These are phyloP conservation scores for Pythium oligandrum DNA, from an alignment of 352 stramenopile genomes.

Conservation along the genomic window DNA sequence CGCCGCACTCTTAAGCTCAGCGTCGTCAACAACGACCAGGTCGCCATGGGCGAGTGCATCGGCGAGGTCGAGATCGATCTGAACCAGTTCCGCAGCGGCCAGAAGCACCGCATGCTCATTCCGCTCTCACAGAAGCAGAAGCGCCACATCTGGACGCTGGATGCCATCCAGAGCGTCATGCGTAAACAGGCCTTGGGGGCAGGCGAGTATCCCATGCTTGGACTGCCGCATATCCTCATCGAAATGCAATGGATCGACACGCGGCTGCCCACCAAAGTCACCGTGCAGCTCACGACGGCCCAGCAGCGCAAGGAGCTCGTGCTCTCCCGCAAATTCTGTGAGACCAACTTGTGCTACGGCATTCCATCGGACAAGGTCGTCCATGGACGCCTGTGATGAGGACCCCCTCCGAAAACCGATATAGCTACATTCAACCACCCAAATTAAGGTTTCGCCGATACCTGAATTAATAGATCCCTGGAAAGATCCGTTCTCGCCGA, in stretches of 20 bases:
- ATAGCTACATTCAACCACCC: no score
- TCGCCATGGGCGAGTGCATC: slow-evolving; percentile 44
- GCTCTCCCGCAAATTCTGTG: slow-evolving; percentile 22
- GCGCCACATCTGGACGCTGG: slow-evolving; percentile 39
- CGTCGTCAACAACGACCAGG: slow-evolving; percentile 53
- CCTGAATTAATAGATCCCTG: no score
- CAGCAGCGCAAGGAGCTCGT: slow-evolving; percentile 8
- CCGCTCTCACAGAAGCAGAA: slow-evolving; percentile 32
- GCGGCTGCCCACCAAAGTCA: slow-evolving; percentile 43
- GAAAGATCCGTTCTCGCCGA: no score
- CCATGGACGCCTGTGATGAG: not conserved
- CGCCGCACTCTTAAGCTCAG: slow-evolving; percentile 36
- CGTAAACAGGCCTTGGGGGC: slow-evolving; percentile 36
- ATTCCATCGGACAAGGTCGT: slow-evolving; percentile 11
- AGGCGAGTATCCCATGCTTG: slow-evolving; percentile 35
- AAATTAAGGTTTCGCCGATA: no score
- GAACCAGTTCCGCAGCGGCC: slow-evolving; percentile 27
- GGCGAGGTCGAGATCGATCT: slow-evolving; percentile 49
- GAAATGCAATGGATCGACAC: slow-evolving; percentile 67
- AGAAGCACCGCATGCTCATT: slow-evolving; percentile 31
- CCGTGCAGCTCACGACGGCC: slow-evolving; percentile 20
- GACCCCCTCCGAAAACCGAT: no score
- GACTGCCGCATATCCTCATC: slow-evolving; percentile 38
- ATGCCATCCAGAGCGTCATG: slow-evolving; percentile 40
- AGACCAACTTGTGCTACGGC: slow-evolving; percentile 22